phyloP scores from a whole-genome alignment of 345 rosid genomes.

The Erodium maritimum region DNA sequence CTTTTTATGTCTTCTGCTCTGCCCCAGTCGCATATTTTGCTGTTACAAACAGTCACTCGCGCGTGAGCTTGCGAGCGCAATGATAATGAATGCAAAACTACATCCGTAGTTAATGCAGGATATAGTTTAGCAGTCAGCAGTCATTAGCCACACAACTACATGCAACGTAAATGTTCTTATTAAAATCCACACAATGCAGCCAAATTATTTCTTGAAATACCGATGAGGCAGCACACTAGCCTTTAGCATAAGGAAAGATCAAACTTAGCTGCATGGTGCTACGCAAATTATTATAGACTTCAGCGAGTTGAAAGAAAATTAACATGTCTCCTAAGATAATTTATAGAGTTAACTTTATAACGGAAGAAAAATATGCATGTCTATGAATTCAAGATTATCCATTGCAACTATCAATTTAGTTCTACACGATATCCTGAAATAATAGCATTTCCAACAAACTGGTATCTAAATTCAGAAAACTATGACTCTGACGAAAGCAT shows the following conservation, averaged over 20 bases:
- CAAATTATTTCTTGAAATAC: background rate
- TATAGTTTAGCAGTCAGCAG: background rate
- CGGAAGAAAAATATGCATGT: background rate
- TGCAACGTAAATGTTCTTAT: background rate
- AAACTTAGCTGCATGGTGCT: background rate
- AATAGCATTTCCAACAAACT: background rate
- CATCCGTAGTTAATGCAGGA: background rate
- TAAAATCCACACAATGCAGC: background rate
- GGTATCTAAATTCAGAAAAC: background rate
- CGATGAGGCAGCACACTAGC: background rate
- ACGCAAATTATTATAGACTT: background rate
- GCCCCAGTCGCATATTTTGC: too few relatives aligned
- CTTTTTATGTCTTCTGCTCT: too few relatives aligned
- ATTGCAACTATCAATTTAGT: background rate
- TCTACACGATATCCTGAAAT: background rate
- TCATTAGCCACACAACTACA: background rate
- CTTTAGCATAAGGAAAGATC: background rate
- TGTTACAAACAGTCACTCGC: too few relatives aligned
- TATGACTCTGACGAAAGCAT: background rate
- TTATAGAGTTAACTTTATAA: background rate
- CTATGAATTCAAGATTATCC: background rate
- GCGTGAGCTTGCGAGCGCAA: too few relatives aligned
- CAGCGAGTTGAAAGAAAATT: too few relatives aligned
- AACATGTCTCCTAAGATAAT: background rate
- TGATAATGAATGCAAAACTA: background rate